These are phyloP conservation scores for Ramaria sp. DNA, from an alignment of 768 basidiomycete species.

Conservation along the genomic window DNA sequence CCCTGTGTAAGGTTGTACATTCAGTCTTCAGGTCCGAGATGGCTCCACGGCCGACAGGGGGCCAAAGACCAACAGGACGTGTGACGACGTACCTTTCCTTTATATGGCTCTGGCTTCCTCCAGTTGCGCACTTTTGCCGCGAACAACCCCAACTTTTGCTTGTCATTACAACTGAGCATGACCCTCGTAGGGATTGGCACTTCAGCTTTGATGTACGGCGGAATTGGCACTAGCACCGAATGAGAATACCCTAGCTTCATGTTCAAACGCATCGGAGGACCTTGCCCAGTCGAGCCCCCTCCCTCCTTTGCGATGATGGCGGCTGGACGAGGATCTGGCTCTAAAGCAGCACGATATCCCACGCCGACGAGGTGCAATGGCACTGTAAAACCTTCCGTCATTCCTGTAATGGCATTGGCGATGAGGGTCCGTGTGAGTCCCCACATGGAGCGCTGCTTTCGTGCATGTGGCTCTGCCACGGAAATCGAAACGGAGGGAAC, in stretches of 20 bases:
- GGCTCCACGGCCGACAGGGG: not conserved
- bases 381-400: slow-evolving; percentile 78
- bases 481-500: slow-evolving; percentile 22
- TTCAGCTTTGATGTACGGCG: slow-evolving; percentile 67
- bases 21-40: not conserved
- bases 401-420: slow-evolving; percentile 80
- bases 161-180: slow-evolving; percentile 71
- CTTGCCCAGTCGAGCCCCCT: slow-evolving; percentile 39
- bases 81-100: slow-evolving; percentile 72
- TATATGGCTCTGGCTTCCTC: slow-evolving; percentile 92
- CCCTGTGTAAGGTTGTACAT: slow-evolving; percentile 38
- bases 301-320: slow-evolving; percentile 16
- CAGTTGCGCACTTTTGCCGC: slow-evolving; percentile 76
- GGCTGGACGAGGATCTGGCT: slow-evolving; percentile 48
- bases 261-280: slow-evolving; percentile 38
- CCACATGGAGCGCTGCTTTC: slow-evolving; percentile 85
- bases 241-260: slow-evolving; percentile 94
- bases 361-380: slow-evolving; percentile 89
- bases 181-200: slow-evolving; percentile 81
- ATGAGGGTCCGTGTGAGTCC: slow-evolving; percentile 89
- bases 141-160: slow-evolving; percentile 79
- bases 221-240: slow-evolving; percentile 73
- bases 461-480: slow-evolving; percentile 50
- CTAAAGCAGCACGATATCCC: slow-evolving; percentile 82
- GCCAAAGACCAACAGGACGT: not conserved